Evolutionary conservation across 176 grass and related monocot species (phyloP).

Genomic region (Saccharum spontaneum): DNA sequence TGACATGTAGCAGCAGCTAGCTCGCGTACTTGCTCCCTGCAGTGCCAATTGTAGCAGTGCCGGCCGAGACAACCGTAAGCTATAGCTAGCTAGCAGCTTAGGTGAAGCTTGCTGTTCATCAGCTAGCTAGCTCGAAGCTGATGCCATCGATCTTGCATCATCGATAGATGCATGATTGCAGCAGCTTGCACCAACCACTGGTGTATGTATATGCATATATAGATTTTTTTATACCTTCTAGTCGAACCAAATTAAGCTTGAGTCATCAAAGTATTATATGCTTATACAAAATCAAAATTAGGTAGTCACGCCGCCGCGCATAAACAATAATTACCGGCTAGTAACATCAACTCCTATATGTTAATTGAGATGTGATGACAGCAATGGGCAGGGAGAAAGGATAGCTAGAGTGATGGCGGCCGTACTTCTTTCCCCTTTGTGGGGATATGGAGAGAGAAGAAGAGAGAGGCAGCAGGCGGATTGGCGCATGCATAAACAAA

Average conservation of each 20-base stretch:
- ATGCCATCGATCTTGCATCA: neutral
- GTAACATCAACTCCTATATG: slow-evolving; percentile 28
- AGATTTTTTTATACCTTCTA: neutral
- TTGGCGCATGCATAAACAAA: slow-evolving; percentile 31
- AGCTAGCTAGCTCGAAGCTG: neutral
- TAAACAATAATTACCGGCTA: neutral
- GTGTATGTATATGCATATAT: neutral
- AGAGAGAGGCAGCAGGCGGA: neutral
- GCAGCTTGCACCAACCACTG: slow-evolving; percentile 11
- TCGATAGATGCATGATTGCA: neutral
- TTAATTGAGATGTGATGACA: slow-evolving; percentile 29
- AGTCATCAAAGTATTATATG: neutral
- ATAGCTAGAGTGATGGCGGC: neutral
- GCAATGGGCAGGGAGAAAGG: neutral
- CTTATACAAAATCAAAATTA: neutral
- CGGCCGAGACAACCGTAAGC: neutral
- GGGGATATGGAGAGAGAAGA: slow-evolving; percentile 51
- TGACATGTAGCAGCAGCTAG: neutral
- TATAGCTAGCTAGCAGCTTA: neutral
- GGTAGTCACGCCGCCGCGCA: slow-evolving; percentile 4
- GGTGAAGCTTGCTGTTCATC: neutral
- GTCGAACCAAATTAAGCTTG: neutral
- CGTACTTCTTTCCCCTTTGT: slow-evolving; percentile 44
- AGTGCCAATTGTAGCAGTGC: slow-evolving; percentile 28
- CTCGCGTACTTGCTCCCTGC: slow-evolving; percentile 30